phyloP scores from a whole-genome alignment of 371 early-diverging fungal species.

The Chytridiales sp. region DNA sequence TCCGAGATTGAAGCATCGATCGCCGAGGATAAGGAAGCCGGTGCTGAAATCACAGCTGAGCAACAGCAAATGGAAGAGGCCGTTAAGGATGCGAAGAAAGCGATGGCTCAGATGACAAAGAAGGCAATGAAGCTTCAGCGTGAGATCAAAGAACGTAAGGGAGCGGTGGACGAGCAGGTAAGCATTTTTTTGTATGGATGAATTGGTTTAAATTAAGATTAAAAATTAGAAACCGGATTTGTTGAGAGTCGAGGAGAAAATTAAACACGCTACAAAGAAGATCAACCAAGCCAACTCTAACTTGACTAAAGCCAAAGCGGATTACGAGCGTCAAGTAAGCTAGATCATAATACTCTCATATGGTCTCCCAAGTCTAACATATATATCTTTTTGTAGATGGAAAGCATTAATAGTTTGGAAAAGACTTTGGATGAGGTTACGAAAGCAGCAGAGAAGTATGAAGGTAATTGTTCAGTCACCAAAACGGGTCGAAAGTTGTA shows the following conservation, averaged over 20 bases:
- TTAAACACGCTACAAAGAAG: constrained; percentile 67
- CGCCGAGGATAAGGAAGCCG: constrained; percentile 35
- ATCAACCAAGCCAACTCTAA: constrained; percentile 64
- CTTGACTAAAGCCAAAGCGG: constrained; percentile 48
- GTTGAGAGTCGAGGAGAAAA: constrained; percentile 70
- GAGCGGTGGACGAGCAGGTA: constrained; percentile 62
- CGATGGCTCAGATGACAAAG: constrained; percentile 71
- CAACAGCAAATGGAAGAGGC: no score
- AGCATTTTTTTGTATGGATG: constrained; percentile 1
- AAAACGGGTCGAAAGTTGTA: constrained; percentile 7
- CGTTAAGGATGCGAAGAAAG: constrained; percentile 64
- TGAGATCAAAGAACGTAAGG: constrained; percentile 63
- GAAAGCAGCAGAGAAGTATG: constrained; percentile 31
- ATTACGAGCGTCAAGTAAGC: constrained; percentile 28
- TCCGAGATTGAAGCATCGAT: constrained; percentile 45
- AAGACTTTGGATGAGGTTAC: constrained; percentile 22
- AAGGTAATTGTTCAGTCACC: no score
- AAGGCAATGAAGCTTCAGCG: constrained; percentile 70
- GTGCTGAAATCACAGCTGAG: constrained; percentile 11
- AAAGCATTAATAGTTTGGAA: constrained; percentile 27
- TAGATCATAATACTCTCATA: no score
- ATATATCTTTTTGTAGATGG: constrained; percentile 2
- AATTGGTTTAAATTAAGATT: background rate
- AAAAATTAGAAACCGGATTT: constrained; percentile 39
- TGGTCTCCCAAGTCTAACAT: background rate